Base-by-base conservation (phyloP, 306 rosid genomes). In the Malus fusca region DNA sequence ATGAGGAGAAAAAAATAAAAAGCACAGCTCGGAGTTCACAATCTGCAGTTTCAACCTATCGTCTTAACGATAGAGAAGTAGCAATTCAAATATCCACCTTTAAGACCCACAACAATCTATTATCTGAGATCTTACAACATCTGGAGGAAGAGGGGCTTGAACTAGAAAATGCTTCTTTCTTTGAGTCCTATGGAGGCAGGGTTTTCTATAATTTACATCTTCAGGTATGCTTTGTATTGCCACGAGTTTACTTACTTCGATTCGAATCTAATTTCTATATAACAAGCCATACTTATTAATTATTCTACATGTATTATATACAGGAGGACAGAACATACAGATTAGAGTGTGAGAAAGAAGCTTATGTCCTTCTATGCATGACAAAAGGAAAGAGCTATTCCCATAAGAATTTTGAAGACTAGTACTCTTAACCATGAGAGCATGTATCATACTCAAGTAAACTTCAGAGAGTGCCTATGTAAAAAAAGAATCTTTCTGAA, bases 91-190 rank as follows among this genome's bases (percentile, higher is more conserved):
- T 93, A 31, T 85, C 91, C 25, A 74, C 82, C 19, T 35, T 66
- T 28, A 77, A 48, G 11, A 3, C 56, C 17, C 62, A 77, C 71
- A 83, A 75, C 68, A 71, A 46, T 72, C 68, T 78, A 9, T 42
- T 93, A 22, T 84, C 96, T 8, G 79, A 84, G 40, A 77, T 86
- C 40, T 78, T 93, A 72, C 23, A 56, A 2, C 75, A 65, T 72
- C 82, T 91, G 53, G 93, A 93, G 76, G 80, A 81, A 35, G 81
- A 87, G 73, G 88, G 87, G 4, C 78, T 85, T 74, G 25, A 23
- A 61, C 40, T 88, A 22, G 81, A 87, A 7, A 76, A 91, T 82
- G 89, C 88, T 83, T 89, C 93, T 80, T 85, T 91, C 28, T 88
- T 87, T 44, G 76, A 88, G 73, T 83, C 93, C 9, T 81, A 77